Conservation (phyloP, 78 protist genomes). For the Emiliania huxleyi region DNA sequence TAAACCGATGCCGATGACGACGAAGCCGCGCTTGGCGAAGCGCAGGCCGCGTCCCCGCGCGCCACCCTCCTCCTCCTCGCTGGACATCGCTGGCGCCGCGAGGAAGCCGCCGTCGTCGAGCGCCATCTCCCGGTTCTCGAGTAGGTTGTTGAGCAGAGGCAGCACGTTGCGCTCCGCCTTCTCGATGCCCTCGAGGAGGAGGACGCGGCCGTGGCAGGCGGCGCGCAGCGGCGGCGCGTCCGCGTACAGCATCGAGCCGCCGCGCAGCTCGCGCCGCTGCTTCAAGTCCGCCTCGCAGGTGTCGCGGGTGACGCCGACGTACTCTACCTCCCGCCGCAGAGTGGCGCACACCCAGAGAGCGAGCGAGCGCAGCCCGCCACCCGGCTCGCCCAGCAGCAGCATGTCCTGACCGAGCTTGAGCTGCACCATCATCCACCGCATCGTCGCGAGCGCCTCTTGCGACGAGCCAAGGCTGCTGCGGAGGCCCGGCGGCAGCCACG, state of each 20-base stretch:
- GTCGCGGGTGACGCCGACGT: conserved; percentile 62
- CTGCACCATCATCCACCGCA: neutral
- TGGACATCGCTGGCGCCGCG: no score
- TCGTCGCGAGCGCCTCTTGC: neutral
- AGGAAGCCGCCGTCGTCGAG: conserved; percentile 71
- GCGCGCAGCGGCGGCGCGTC: conserved; percentile 53
- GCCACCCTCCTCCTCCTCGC: no score
- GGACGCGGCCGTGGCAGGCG: conserved; percentile 74
- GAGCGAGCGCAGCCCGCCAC: conserved; percentile 52
- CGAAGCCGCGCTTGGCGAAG: conserved; percentile 55
- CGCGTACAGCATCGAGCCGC: conserved; percentile 32
- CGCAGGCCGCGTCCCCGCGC: neutral
- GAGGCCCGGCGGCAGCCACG: neutral
- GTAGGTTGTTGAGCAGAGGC: conserved; percentile 66
- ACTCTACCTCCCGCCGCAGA: conserved; percentile 47
- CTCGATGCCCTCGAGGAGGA: conserved; percentile 79
- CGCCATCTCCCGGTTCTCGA: conserved; percentile 84
- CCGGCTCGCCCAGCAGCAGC: conserved; percentile 69
- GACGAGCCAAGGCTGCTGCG: neutral
- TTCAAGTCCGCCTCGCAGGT: conserved; percentile 65
- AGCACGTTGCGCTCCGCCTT: conserved; percentile 53
- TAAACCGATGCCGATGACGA: conserved; percentile 74
- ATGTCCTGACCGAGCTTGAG: conserved; percentile 50
- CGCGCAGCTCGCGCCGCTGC: conserved; percentile 62
- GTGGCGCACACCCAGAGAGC: conserved; percentile 59